Base-by-base conservation (phyloP, 2,329 filamentous ascomycete species). In the Pseudogymnoascus sp. region DNA sequence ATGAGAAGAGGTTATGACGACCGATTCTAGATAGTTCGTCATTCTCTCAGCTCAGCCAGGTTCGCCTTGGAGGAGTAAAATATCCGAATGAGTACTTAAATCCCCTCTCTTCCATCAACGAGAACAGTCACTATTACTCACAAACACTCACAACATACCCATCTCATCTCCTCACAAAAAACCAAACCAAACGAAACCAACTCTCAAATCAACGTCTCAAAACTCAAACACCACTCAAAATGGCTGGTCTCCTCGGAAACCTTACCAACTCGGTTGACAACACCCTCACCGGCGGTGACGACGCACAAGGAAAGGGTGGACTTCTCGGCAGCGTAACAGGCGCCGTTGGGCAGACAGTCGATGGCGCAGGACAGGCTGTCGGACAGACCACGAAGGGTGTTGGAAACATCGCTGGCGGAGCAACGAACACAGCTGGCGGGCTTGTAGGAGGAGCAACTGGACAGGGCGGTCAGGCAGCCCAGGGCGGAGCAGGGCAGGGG, bases 201-300 rank as follows among this genome's bases (percentile, higher is more conserved):
- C 11, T 14, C 14, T 16, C 47, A 31, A 31, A 61, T 62, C 23
- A 45, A 23, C n/a, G 40, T 29, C 11, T 61, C 36, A 63, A 64
- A 63, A 63, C 42, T 23, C 47, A 21, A 62, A 62, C n/a, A 23
- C 42, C 12, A 63, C 42, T 47, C 65, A 69, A 60, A 69, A 71
- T 70, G 67, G 63, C 69, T 23, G 75, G 75, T 11, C 68, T 77
- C 54, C 69, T 76, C 59, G 74, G 74, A 66, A 70, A 71, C 51
- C 65, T 75, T 23, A 72, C 73, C 61, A 73, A 74, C 64, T 69
- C 70, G 39, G 68, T 76, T 63, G 73, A 76, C 66, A 76, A 74
- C 63, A 73, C 75, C 47, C 70, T 77, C 60, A 76, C 75, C 16
- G 75, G 75, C 45, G 75, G 74, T 62, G 73, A 76, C 34, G 70